phyloP scores from a whole-genome alignment of 1,284 basidiomycete genomes.

The Marasmius fiardii region DNA sequence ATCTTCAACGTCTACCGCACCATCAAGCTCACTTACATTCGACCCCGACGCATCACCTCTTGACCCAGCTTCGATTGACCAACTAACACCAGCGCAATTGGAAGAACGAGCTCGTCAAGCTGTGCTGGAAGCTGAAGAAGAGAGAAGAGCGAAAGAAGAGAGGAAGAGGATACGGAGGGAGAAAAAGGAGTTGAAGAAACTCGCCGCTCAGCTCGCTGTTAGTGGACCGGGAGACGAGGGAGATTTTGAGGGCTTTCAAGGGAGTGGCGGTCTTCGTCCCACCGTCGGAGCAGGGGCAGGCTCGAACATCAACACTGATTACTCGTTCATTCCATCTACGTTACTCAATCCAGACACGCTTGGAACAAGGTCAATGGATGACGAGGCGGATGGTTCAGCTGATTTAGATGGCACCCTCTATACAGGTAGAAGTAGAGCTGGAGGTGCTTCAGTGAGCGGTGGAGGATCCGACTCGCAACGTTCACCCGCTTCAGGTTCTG shows the following conservation, averaged over 20 bases:
- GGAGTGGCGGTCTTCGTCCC: slow-evolving; percentile 30
- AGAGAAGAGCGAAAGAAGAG: slow-evolving; percentile 42
- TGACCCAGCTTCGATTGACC: slow-evolving; percentile 50
- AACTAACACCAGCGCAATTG: slow-evolving; percentile 37
- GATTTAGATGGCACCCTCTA: slow-evolving; percentile 62
- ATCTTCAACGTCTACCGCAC: slow-evolving; percentile 13
- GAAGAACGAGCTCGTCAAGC: slow-evolving; percentile 27
- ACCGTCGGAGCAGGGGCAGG: not conserved
- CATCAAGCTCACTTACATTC: slow-evolving; percentile 41
- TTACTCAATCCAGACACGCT: slow-evolving; percentile 13
- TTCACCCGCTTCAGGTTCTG: slow-evolving; percentile 42
- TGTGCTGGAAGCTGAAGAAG: slow-evolving; percentile 28
- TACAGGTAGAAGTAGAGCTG: slow-evolving; percentile 31
- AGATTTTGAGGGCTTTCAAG: slow-evolving; percentile 61
- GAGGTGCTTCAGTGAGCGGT: slow-evolving; percentile 23
- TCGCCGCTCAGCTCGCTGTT: slow-evolving; percentile 36
- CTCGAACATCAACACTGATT: not conserved
- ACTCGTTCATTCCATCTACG: slow-evolving; percentile 7
- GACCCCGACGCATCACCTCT: slow-evolving; percentile 67
- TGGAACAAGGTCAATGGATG: slow-evolving; percentile 17
- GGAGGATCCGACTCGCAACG: slow-evolving; percentile 50
- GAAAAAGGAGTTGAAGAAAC: slow-evolving; percentile 43
- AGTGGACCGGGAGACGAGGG: slow-evolving; percentile 22
- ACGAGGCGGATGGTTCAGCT: slow-evolving; percentile 46
- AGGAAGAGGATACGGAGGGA: slow-evolving; percentile 40